These are phyloP conservation scores for Trypanosoma conorhini DNA, from an alignment of 208 protist species.

Conservation along the genomic window DNA sequence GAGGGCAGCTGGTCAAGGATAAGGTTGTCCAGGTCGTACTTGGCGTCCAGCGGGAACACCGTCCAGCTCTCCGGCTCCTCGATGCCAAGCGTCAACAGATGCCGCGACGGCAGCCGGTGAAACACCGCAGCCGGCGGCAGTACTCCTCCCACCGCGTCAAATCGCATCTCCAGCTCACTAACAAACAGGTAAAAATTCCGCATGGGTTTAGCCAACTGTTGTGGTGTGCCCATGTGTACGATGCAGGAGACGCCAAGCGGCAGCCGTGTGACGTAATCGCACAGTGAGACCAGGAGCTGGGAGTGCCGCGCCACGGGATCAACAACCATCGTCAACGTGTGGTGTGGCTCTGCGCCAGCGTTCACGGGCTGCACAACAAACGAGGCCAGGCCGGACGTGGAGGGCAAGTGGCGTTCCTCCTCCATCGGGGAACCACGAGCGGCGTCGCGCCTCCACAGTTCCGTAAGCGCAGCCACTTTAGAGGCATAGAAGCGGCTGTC, in stretches of 20 bases:
- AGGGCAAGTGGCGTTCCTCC: constrained; percentile 3
- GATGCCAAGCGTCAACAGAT: constrained; percentile 80
- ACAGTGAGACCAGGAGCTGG: constrained; percentile 86
- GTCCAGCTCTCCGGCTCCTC: constrained; percentile 92
- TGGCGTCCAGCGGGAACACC: constrained; percentile 68
- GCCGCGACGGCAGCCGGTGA: constrained; percentile 42
- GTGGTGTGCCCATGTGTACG: constrained; percentile 75
- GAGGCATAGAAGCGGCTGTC: constrained; percentile 43
- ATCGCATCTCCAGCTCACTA: constrained; percentile 45
- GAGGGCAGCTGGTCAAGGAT: constrained; percentile 68
- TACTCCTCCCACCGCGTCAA: constrained; percentile 72
- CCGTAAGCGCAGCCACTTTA: constrained; percentile 39
- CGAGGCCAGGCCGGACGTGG: not conserved
- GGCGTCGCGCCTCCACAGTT: not conserved
- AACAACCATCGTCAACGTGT: constrained; percentile 74
- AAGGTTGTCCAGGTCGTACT: constrained; percentile 97
- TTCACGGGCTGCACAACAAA: constrained; percentile 8
- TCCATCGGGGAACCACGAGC: constrained; percentile 13
- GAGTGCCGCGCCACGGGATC: constrained; percentile 87
- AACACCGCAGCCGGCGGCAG: constrained; percentile 58
- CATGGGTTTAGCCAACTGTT: constrained; percentile 70
- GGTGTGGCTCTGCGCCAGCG: constrained; percentile 7
- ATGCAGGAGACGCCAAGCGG: constrained; percentile 49
- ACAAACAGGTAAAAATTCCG: constrained; percentile 94
- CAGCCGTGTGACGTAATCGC: constrained; percentile 49